These are phyloP conservation scores for Pseudotsuga menziesii DNA, from an alignment of 75 land plant genomes.

Conservation along the genomic window DNA sequence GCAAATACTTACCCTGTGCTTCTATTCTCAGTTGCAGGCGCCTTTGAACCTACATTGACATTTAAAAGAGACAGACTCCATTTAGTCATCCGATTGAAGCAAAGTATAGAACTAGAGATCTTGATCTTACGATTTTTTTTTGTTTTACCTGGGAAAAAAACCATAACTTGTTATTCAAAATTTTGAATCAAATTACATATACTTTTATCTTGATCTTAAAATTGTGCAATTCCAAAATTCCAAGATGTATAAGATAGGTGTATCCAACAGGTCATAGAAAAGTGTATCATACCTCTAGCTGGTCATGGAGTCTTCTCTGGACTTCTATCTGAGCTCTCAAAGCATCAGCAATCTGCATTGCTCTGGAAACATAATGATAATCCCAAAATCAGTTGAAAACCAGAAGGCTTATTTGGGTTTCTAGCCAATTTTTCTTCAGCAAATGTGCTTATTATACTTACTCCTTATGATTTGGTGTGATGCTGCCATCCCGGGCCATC, in stretches of 20 bases:
- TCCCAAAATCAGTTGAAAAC: not conserved
- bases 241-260: not conserved
- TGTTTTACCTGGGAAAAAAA: too few species aligned
- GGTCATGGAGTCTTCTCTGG: constrained; percentile 11
- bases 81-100: not conserved
- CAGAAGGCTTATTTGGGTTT: not conserved
- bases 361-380: not conserved
- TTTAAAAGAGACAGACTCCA: not conserved
- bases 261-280: constrained; percentile 3
- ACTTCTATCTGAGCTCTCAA: constrained; percentile 9
- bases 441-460: not conserved
- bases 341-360: constrained; percentile 9
- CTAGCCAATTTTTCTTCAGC: not conserved
- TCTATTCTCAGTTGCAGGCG: constrained; percentile 41
- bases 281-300: constrained; percentile 10
- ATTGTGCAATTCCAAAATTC: not conserved
- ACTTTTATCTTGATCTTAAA: not conserved
- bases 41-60: constrained; percentile 33
- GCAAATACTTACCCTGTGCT: constrained; percentile 48
- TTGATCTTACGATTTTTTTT: too few species aligned
- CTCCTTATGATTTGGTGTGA: not conserved
- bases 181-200: too few species aligned
- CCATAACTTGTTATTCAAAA: too few species aligned
- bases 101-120: not conserved
- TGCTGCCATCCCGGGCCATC: not conserved